These are phyloP conservation scores for Citrus glauca DNA, from an alignment of 345 rosid species.

Conservation along the genomic window DNA sequence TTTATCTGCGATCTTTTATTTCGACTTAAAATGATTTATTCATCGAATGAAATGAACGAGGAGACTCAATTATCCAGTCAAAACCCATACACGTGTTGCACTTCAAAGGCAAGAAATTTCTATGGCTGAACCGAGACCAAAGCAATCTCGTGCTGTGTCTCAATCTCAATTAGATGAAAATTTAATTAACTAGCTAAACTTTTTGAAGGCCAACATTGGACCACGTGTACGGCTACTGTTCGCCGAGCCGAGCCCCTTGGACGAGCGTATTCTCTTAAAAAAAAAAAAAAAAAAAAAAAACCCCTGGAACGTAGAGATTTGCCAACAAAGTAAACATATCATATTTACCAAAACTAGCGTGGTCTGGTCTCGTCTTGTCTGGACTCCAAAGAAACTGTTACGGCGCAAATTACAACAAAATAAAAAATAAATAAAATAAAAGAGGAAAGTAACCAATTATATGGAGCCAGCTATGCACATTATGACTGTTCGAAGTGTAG, in stretches of 20 bases:
- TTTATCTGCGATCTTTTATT: not conserved
- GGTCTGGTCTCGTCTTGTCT: not conserved
- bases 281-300: no score
- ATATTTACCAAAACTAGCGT: not conserved
- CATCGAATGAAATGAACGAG: not conserved
- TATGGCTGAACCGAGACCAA: not conserved
- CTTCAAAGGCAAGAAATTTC: not conserved
- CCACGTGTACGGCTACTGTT: not conserved
- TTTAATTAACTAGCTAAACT: not conserved
- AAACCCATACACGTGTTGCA: not conserved
- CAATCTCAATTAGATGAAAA: not conserved
- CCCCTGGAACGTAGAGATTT: not conserved
- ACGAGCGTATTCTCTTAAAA: no score
- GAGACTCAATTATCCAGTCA: not conserved
- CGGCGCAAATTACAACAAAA: no score
- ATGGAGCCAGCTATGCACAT: not conserved
- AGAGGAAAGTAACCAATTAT: not conserved
- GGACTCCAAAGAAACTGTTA: not conserved
- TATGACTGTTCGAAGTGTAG: not conserved
- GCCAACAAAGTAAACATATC: not conserved
- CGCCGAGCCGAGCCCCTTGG: no score
- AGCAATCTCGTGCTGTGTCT: not conserved
- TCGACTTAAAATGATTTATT: not conserved
- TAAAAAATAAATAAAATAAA: not conserved
- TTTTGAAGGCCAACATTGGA: not conserved